These are phyloP conservation scores for Tetrapisispora iriomotensis DNA, from an alignment of 805 yeast species.

Conservation along the genomic window DNA sequence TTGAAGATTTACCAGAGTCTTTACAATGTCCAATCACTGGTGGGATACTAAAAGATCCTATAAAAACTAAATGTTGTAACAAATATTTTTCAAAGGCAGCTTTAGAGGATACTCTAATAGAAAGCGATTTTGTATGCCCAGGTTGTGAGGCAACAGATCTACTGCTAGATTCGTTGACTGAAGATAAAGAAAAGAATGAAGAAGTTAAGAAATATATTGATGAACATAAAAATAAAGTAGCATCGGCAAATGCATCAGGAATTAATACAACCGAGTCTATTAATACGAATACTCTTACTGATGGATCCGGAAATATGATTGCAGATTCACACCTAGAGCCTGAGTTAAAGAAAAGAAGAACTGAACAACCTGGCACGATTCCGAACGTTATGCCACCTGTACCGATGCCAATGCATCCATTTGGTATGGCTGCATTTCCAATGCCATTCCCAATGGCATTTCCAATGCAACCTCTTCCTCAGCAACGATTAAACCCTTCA, in stretches of 20 bases:
- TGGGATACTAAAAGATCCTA: slow-evolving; percentile 60
- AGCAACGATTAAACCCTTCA: slow-evolving; percentile 1
- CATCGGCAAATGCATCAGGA: slow-evolving; percentile 11
- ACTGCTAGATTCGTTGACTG: slow-evolving; percentile 58
- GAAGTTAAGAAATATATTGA: slow-evolving; percentile 45
- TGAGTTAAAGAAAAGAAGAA: slow-evolving; percentile 6
- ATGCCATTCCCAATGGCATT: slow-evolving; percentile 31
- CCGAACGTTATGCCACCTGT: slow-evolving; percentile 8
- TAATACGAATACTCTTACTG: too few species aligned
- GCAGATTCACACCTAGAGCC: slow-evolving; percentile 4
- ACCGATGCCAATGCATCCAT: slow-evolving; percentile 24
- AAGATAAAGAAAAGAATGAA: slow-evolving; percentile 49
- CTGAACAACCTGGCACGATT: slow-evolving; percentile 3
- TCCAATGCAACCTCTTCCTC: slow-evolving; percentile 1
- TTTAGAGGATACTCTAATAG: slow-evolving; percentile 59
- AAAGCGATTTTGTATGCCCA: slow-evolving; percentile 85
- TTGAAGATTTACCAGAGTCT: slow-evolving; percentile 40
- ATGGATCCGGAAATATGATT: slow-evolving; percentile 2
- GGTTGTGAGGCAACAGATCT: slow-evolving; percentile 68
- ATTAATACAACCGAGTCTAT: too few species aligned
- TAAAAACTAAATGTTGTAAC: slow-evolving; percentile 72
- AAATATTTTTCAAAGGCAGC: slow-evolving; percentile 48
- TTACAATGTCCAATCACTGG: slow-evolving; percentile 63
- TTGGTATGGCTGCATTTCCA: slow-evolving; percentile 30
- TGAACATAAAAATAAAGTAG: slow-evolving; percentile 21